These are phyloP conservation scores for Pichia sp. DNA, from an alignment of 1,139 yeast species.

Conservation along the genomic window DNA sequence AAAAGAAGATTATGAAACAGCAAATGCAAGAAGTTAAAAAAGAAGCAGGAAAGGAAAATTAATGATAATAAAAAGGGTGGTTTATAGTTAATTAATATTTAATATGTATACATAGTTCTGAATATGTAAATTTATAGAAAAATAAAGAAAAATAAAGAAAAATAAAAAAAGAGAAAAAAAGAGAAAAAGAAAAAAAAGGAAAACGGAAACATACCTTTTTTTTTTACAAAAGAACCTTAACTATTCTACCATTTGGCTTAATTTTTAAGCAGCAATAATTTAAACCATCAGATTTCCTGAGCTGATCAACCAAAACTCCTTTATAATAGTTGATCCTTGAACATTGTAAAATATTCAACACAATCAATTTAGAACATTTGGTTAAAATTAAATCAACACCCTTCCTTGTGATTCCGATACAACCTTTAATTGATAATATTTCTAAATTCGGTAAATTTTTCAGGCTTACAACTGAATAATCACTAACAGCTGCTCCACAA, in stretches of 20 bases:
- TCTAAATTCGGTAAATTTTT: slow-evolving; percentile 46
- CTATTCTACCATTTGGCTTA: slow-evolving; percentile 46
- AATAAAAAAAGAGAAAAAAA: background rate
- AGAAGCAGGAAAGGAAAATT: no score
- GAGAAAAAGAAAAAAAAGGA: background rate
- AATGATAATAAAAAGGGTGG: no score
- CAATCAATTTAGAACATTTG: slow-evolving; percentile 47
- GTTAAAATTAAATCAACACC: slow-evolving; percentile 62
- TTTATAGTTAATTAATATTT: no score
- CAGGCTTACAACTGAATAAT: slow-evolving; percentile 56
- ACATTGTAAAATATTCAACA: slow-evolving; percentile 63
- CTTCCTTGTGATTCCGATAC: slow-evolving; percentile 67
- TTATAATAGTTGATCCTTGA: slow-evolving; percentile 39
- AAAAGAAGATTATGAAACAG: slow-evolving; percentile 16
- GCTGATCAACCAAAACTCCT: slow-evolving; percentile 51
- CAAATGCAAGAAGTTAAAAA: slow-evolving; percentile 3
- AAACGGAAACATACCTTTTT: background rate
- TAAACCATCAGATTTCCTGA: slow-evolving; percentile 41
- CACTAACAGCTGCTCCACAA: slow-evolving; percentile 78
- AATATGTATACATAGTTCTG: no score
- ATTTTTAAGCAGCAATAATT: slow-evolving; percentile 55
- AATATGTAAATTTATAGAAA: background rate
- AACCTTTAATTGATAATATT: slow-evolving; percentile 52
- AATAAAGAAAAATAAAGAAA: background rate
- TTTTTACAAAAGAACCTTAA: slow-evolving; percentile 40